Evolutionary conservation across 2,329 filamentous ascomycete species (phyloP), one percentile per base, ranked within the genome.

Genomic region (Byssoonygena ceratinophila): DNA sequence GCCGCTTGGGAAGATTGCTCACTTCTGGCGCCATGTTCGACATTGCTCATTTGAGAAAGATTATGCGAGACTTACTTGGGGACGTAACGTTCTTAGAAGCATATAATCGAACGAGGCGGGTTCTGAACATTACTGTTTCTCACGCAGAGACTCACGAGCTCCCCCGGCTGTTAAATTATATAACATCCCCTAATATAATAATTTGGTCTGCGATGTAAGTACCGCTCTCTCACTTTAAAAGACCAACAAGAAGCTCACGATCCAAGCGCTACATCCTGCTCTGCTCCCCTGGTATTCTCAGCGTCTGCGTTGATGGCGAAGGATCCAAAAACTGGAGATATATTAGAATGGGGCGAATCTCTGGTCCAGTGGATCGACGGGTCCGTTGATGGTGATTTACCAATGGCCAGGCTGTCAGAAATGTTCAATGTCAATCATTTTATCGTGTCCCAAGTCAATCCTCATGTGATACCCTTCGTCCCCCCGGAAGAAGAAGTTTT

Each of bases 341-440:
- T 86, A 31, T 78, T 81, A 14, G 83, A 86, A 0, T 96, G 90
- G 90, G 90, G 92, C 60, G 85, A 88, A 12, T 84, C 84, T 2
- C 84, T 87, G 25, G 85, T 89, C 64, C 81, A 81, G 58, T 96
- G 87, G 79, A 94, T 97, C 48, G 91, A 97, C 65, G 91, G 91
- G 0, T 96, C 90, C 0, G 87, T 97, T 20, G 89, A 96, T 64
- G 92, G 92, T 55, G 91, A 97, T 66, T 74, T 97, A 2, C 91
- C 91, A 1, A 94, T 94, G 81, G 88, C 84, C 18, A 81, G 87
- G 1, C 75, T 97, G 14, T 83, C 89, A 0, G 89, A 95, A 64
- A 90, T 96, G 85, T 95, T 96, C 74, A 95, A 96, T 63, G 90
- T 96, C 65, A 96, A 96, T 63, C 91, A 96, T 65, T 96, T 96